These are phyloP conservation scores for Fragosphaeria purpurea DNA, from an alignment of 2,329 filamentous ascomycete species.

Conservation along the genomic window DNA sequence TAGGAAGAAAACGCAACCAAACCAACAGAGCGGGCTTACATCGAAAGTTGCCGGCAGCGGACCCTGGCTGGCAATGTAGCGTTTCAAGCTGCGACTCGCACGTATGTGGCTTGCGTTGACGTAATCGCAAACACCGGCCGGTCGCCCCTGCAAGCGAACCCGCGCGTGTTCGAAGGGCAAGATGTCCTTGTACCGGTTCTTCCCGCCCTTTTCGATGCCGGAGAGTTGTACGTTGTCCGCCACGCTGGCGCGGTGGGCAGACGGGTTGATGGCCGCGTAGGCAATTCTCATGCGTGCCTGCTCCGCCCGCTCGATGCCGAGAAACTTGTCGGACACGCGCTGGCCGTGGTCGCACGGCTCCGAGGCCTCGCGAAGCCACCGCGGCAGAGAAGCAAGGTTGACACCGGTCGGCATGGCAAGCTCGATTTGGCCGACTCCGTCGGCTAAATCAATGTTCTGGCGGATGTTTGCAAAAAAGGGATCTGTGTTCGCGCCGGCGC, in stretches of 20 bases:
- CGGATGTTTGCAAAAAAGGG: conserved; percentile 95
- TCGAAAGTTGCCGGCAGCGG: conserved; percentile 87
- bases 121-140: conserved; percentile 71
- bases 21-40: conserved; percentile 38
- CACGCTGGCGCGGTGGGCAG: conserved; percentile 20
- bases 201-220: conserved; percentile 86
- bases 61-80: conserved; percentile 91
- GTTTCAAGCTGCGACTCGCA: conserved; percentile 72
- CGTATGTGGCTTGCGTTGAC: conserved; percentile 88
- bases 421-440: conserved; percentile 80
- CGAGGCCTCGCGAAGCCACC: conserved; percentile 65
- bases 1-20: not conserved
- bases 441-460: conserved; percentile 90
- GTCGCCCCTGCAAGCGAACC: conserved; percentile 64
- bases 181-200: conserved; percentile 97
- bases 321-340: conserved; percentile 69
- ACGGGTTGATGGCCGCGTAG: conserved; percentile 40
- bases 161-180: conserved; percentile 90
- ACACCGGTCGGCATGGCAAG: conserved; percentile 37
- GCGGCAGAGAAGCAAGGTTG: conserved; percentile 48
- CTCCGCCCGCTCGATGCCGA: conserved; percentile 74
- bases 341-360: conserved; percentile 64
- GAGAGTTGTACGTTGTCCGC: conserved; percentile 57
- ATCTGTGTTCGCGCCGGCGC: conserved; percentile 57
- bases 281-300: conserved; percentile 87